Conservation (phyloP, 768 basidiomycete genomes). For the Gloeostereum incarnatum region DNA sequence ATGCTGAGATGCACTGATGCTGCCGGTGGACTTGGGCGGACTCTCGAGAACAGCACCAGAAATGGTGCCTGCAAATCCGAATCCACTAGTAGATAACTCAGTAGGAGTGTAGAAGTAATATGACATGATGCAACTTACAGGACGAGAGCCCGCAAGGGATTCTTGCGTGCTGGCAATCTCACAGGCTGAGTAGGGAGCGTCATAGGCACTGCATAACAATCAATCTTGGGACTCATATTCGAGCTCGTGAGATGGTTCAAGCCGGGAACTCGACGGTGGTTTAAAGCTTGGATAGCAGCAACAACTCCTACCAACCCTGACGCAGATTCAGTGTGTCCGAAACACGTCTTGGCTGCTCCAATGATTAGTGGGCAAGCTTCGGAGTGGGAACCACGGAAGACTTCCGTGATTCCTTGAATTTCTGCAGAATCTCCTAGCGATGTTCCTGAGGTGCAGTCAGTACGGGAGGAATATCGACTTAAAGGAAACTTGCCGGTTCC, state of each 20-base stretch:
- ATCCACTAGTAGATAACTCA: slow-evolving; percentile 15
- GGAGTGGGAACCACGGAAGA: slow-evolving; percentile 20
- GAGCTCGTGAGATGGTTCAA: slow-evolving; percentile 18
- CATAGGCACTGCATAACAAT: slow-evolving; percentile 20
- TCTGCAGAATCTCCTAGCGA: slow-evolving; percentile 25
- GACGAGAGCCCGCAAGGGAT: slow-evolving; percentile 18
- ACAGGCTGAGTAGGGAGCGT: slow-evolving; percentile 16
- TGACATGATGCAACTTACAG: slow-evolving; percentile 14
- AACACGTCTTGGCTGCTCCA: slow-evolving; percentile 22
- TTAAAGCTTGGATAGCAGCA: slow-evolving; percentile 18
- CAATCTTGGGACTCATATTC: slow-evolving; percentile 23
- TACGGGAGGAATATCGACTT: neutral
- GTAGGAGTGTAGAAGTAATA: neutral
- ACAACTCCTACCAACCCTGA: slow-evolving; percentile 23
- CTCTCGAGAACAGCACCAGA: slow-evolving; percentile 22
- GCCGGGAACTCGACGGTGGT: slow-evolving; percentile 19
- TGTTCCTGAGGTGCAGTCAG: slow-evolving; percentile 14
- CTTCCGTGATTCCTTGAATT: slow-evolving; percentile 25
- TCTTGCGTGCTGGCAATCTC: slow-evolving; percentile 10
- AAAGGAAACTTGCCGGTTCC: slow-evolving; percentile 18
- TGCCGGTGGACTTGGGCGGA: slow-evolving; percentile 6
- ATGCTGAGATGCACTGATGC: slow-evolving; percentile 6
- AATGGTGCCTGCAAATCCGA: slow-evolving; percentile 26
- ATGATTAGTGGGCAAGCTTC: slow-evolving; percentile 19
- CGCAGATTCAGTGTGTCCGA: slow-evolving; percentile 24